Evolutionary conservation across 345 rosid genomes (phyloP), one percentile per base, ranked within the genome.

Genomic region (Passiflora organensis): DNA sequence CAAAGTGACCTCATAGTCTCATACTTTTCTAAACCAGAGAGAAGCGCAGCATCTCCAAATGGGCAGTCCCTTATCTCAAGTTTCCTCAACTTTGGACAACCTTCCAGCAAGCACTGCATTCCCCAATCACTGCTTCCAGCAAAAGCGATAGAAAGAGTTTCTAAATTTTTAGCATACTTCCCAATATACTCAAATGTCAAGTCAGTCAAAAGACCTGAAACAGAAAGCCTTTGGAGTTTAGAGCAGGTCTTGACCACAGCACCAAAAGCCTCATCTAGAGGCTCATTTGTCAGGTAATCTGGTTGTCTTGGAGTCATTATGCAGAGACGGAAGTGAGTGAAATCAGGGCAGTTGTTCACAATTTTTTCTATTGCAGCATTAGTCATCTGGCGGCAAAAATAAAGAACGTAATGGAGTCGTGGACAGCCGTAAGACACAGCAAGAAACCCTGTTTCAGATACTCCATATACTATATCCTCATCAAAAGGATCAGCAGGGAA

Each of bases 251-350:
- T 75, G 21, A 81, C 90, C 55, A 84, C 86, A 4, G 90, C 76
- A 53, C 90, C 86, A 69, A 84, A 84, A 39, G 84, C 90, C 72
- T 81, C 90, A 10, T 84, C 90, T 82, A 84, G 72, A n/a, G 90
- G 80, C 39, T 79, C 78, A 55, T 72, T 68, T 16, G 90, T 84
- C 17, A 63, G 16, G 59, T 81, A 56, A 77, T 84, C 90, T 5
- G 86, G 90, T 68, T 79, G 79, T 6, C 84, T 37, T 0, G 86
- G 90, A 60, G 65, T 77, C 84, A 84, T 84, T 54, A 84, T 84
- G 82, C 90, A 84, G 20, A 84, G 81, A 9, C 90, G 86, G 55
- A 84, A 84, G 38, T 81, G 90, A 2, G 90, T 84, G 60, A 84
- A 79, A 56, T 81, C 57, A 12, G 90, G 90, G 75, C 90, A 79